A percentile compares a stretch with the other conserved stretches of the same genome.
Conservation (phyloP, 148 eudicot species). For the Pharnaceum exiguum region DNA sequence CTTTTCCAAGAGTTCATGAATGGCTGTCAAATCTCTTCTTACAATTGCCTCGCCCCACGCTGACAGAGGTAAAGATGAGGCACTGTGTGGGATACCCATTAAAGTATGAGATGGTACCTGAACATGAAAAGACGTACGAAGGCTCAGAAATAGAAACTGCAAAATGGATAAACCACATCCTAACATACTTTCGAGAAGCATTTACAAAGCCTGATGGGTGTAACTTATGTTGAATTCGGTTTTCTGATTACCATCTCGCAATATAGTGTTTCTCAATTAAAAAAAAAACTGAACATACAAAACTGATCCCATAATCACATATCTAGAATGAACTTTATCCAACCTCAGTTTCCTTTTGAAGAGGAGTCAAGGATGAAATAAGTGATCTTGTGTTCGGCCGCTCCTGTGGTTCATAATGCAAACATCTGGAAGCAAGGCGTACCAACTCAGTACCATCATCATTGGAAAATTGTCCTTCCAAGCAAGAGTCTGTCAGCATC, state of each 20-base stretch:
- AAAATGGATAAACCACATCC: no score
- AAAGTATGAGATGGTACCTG: conserved; percentile 64
- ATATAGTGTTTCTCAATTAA: background rate
- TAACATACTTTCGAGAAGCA: no score
- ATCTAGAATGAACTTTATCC: conserved; percentile 4
- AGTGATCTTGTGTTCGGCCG: conserved; percentile 58
- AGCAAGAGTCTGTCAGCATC: conserved; percentile 63
- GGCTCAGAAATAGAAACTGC: background rate
- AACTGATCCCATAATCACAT: background rate
- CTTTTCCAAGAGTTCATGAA: conserved; percentile 54
- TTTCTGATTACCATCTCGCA: no score
- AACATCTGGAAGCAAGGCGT: conserved; percentile 62
- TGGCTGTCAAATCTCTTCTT: conserved; percentile 60
- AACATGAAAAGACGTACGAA: background rate
- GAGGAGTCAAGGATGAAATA: conserved; percentile 50
- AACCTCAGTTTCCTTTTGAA: conserved; percentile 70
- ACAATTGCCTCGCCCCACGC: conserved; percentile 58
- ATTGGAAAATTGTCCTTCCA: conserved; percentile 57
- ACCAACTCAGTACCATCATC: conserved; percentile 63
- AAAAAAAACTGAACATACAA: background rate
- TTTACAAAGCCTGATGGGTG: no score
- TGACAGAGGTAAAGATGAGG: conserved; percentile 42
- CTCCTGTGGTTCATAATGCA: conserved; percentile 63
- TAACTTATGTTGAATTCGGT: no score
- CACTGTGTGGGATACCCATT: conserved; percentile 47